Evolutionary conservation across 176 grass and related monocot genomes (phyloP), one percentile per base, ranked within the genome.

Genomic region (sorghum (Sorghum bicolor)): DNA sequence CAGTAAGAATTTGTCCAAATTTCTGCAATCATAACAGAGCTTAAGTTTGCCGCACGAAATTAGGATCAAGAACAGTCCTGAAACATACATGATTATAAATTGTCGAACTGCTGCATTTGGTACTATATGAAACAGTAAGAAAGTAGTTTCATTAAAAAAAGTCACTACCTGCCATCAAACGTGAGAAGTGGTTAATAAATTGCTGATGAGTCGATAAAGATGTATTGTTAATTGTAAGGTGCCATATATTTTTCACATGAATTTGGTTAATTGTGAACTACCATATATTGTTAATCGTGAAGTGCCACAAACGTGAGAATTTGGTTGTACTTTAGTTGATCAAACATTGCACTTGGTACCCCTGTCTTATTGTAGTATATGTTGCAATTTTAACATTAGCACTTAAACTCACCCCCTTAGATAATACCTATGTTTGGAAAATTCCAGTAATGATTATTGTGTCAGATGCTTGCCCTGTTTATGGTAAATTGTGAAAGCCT

Each of bases 231-330:
- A 16, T 80, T 66, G 58, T 79, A n/a, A n/a, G n/a, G n/a, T n/a
- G n/a, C n/a, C n/a, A n/a, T n/a, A n/a, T n/a, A n/a, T n/a, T n/a
- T n/a, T n/a, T n/a, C n/a, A n/a, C n/a, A n/a, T n/a, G n/a, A n/a
- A n/a, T n/a, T n/a, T n/a, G n/a, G n/a, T n/a, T n/a, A n/a, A n/a
- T n/a, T n/a, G n/a, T n/a, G n/a, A n/a, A n/a, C n/a, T n/a, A n/a
- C n/a, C n/a, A n/a, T n/a, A n/a, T n/a, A n/a, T n/a, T n/a, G n/a
- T 61, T 82, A 74, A 15, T 80, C 55, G 57, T 79, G 20, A 44
- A 24, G 5, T 69, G 43, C n/a, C 36, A n/a, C n/a, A n/a, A n/a
- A n/a, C n/a, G n/a, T n/a, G n/a, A n/a, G n/a, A n/a, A n/a, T n/a
- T n/a, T 30, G 36, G 8, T 70, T 39, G 10, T 39, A 2, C 38